Evolutionary conservation across 2,329 filamentous ascomycete species (phyloP), one percentile per base, ranked within the genome.

Genomic region (Trematosphaeria pertusa): DNA sequence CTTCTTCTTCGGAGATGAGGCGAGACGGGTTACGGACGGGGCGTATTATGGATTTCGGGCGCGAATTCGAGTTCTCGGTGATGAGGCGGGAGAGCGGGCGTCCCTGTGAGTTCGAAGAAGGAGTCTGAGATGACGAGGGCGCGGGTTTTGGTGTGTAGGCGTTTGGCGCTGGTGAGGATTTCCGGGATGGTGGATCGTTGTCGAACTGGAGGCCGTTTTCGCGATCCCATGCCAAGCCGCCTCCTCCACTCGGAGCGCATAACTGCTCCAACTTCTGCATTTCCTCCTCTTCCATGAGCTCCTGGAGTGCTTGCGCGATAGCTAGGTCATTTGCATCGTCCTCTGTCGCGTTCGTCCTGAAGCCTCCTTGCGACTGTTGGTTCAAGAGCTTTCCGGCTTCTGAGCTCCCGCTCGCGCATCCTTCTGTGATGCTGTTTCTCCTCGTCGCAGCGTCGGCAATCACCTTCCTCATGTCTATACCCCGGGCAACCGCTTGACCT

Each of bases 241-340:
- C 70, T 28, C 45, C 59, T 10, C 63, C 66, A 12, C 58, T 67
- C 8, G 68, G 64, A 21, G 46, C 75, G 78, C 43, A 75, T 71
- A n/a, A 84, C 82, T 53, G 84, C 54, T 56, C 65, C 15, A 75
- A 56, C 52, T 73, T 74, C 37, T 65, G 59, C 56, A 77, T 72
- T 54, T 85, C 81, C 52, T 96, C 91, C 65, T 96, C 86, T 64
- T 95, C 88, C 19, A 94, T 87, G 14, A 96, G 77, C 62, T 97
- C 92, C 76, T 89, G 91, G 22, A 95, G 77, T 0, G 91, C 91
- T 62, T 92, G 85, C 42, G 91, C 85, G 50, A 96, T 96, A 4
- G 92, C 92, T 18, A 83, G 80, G 45, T 96, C 90, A 60, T 96
- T 95, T 3, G 91, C 92, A 58, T 91, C 87, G 44, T 96, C 91